phyloP scores from a whole-genome alignment of 805 yeast genomes.

The Hanseniaspora lindneri region DNA sequence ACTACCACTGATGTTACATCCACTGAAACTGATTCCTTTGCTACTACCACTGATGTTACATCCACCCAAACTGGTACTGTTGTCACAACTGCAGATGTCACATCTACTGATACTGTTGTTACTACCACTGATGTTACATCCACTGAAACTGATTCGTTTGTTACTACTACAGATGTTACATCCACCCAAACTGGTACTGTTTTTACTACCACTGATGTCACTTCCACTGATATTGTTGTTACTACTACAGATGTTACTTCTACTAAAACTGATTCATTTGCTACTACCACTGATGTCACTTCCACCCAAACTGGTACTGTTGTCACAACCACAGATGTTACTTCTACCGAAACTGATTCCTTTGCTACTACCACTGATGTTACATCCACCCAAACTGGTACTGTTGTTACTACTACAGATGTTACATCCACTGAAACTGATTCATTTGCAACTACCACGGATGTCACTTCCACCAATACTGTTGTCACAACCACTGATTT shows the following conservation, averaged over 20 bases:
- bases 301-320: neutral
- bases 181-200: slow-evolving; percentile 4
- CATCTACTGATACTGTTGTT: neutral
- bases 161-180: neutral
- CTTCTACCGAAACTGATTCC: neutral
- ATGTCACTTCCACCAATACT: neutral
- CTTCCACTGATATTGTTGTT: neutral
- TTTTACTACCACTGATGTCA: slow-evolving; percentile 9
- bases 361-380: neutral
- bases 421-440: slow-evolving; percentile 4
- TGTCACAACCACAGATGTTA: neutral
- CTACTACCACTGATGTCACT: no score
- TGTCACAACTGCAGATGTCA: neutral
- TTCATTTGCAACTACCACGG: slow-evolving; percentile 5
- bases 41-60: neutral
- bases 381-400: slow-evolving; percentile 3
- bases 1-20: neutral
- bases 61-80: slow-evolving; percentile 3
- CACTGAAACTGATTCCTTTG: neutral
- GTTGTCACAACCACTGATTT: neutral
- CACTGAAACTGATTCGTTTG: neutral
- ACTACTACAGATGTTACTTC: neutral
- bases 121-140: neutral
- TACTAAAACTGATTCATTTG: no score
- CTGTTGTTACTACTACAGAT: slow-evolving; percentile 1